A percentile compares a stretch with the other conserved stretches of the same genome.
phyloP scores from a whole-genome alignment of 1,284 basidiomycete genomes.

The Irpex lacteus region DNA sequence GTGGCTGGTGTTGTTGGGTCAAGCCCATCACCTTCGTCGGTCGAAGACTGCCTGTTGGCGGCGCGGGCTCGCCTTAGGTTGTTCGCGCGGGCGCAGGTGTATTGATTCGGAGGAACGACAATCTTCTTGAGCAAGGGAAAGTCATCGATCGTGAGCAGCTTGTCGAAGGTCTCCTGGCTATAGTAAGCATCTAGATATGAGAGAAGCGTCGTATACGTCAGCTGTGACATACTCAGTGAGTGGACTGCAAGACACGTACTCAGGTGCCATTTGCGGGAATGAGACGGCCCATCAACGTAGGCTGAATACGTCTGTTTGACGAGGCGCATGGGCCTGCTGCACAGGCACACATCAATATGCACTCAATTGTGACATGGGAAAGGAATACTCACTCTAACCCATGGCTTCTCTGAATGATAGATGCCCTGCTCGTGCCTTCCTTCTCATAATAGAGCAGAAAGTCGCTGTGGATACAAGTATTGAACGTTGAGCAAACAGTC shows the following conservation, averaged over 20 bases:
- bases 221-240: slow-evolving; percentile 1
- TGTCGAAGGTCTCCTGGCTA: slow-evolving; percentile 44
- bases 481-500: not conserved
- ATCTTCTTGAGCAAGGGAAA: slow-evolving; percentile 50
- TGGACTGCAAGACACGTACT: slow-evolving; percentile 28
- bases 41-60: not conserved
- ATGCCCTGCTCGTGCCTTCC: slow-evolving; percentile 27
- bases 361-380: not conserved
- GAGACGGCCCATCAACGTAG: slow-evolving; percentile 33
- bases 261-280: slow-evolving; percentile 39
- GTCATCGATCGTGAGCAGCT: slow-evolving; percentile 57
- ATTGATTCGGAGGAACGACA: slow-evolving; percentile 55
- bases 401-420: slow-evolving; percentile 27
- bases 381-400: slow-evolving; percentile 19
- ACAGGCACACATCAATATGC: not conserved
- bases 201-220: slow-evolving; percentile 3
- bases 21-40: not conserved
- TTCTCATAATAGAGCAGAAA: slow-evolving; percentile 41
- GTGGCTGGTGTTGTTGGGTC: not conserved
- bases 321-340: slow-evolving; percentile 28
- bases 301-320: slow-evolving; percentile 45
- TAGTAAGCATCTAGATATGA: slow-evolving; percentile 37
- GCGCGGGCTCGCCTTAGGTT: slow-evolving; percentile 30
- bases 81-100: slow-evolving; percentile 63
- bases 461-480: slow-evolving; percentile 19